A percentile compares a stretch with the other conserved stretches of the same genome.
Evolutionary conservation across 768 basidiomycete genomes (phyloP).

Genomic region (Neoboletus brunneissimus): DNA sequence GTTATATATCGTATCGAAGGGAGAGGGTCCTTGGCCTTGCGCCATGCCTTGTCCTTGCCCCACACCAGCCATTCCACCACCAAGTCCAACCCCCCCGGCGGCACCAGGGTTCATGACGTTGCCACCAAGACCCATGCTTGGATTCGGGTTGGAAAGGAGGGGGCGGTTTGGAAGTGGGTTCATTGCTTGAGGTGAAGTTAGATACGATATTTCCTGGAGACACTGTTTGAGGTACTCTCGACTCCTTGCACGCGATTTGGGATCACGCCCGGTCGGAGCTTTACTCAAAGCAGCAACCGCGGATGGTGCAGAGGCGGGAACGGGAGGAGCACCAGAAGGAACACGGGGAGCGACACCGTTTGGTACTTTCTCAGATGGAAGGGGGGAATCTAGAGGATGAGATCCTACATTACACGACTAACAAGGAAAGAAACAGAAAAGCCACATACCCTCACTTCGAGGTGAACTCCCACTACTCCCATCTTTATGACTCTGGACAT

Average conservation of each 20-base stretch:
- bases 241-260: constrained; percentile 92
- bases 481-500: constrained; percentile 68
- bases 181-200: constrained; percentile 95
- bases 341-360: constrained; percentile 59
- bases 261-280: constrained; percentile 80
- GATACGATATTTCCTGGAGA: constrained; percentile 95
- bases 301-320: constrained; percentile 29
- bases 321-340: constrained; percentile 46
- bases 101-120: constrained; percentile 20
- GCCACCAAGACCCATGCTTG: constrained; percentile 20
- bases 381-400: constrained; percentile 60
- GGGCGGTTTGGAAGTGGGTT: constrained; percentile 93
- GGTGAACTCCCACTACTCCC: constrained; percentile 82
- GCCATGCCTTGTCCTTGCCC: constrained; percentile 18
- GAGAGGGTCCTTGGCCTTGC: constrained; percentile 34
- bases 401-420: constrained; percentile 3
- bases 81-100: constrained; percentile 13
- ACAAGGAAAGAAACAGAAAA: not conserved
- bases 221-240: constrained; percentile 99
- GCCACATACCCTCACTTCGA: constrained; percentile 68
- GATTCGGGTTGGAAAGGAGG: constrained; percentile 51
- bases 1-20: constrained; percentile 75
- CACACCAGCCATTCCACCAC: constrained; percentile 8
- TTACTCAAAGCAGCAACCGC: constrained; percentile 55
- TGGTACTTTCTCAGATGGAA: constrained; percentile 63